These are phyloP conservation scores for Fusarium cicatricum DNA, from an alignment of 2,329 filamentous ascomycete genomes.

Conservation along the genomic window DNA sequence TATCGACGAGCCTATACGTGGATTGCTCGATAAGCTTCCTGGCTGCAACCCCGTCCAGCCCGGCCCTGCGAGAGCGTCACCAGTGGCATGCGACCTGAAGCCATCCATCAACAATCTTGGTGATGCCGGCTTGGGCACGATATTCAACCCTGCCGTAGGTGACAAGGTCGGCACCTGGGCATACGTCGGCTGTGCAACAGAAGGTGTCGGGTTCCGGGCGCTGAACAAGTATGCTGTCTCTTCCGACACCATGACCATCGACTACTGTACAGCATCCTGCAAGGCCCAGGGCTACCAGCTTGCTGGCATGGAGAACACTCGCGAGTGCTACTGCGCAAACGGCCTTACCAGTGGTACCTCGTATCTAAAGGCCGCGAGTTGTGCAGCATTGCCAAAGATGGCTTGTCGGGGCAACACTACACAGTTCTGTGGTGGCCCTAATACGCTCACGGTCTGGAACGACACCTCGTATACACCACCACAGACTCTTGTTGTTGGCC, in stretches of 20 bases:
- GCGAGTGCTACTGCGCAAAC: constrained; percentile 35
- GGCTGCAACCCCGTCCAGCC: constrained; percentile 30
- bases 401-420: constrained; percentile 30
- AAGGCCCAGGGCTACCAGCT: constrained; percentile 33
- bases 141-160: constrained; percentile 28
- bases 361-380: constrained; percentile 25
- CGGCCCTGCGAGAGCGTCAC: constrained; percentile 21
- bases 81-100: constrained; percentile 10
- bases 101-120: constrained; percentile 23
- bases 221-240: constrained; percentile 28
- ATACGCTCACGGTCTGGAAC: constrained; percentile 32
- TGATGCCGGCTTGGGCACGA: constrained; percentile 7
- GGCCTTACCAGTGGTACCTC: constrained; percentile 23
- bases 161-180: constrained; percentile 32
- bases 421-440: constrained; percentile 35
- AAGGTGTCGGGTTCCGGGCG: constrained; percentile 16
- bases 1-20: constrained; percentile 28
- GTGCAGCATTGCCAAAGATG: constrained; percentile 30
- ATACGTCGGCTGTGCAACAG: constrained; percentile 30
- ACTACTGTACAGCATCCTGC: constrained; percentile 32
- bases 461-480: constrained; percentile 34
- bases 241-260: constrained; percentile 29
- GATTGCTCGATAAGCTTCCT: constrained; percentile 27
- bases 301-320: constrained; percentile 32
- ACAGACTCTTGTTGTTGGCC: constrained; percentile 18